Evolutionary conservation across 805 yeast genomes (phyloP), one percentile per base, ranked within the genome.

Genomic region (Lachancea nothofagi): DNA sequence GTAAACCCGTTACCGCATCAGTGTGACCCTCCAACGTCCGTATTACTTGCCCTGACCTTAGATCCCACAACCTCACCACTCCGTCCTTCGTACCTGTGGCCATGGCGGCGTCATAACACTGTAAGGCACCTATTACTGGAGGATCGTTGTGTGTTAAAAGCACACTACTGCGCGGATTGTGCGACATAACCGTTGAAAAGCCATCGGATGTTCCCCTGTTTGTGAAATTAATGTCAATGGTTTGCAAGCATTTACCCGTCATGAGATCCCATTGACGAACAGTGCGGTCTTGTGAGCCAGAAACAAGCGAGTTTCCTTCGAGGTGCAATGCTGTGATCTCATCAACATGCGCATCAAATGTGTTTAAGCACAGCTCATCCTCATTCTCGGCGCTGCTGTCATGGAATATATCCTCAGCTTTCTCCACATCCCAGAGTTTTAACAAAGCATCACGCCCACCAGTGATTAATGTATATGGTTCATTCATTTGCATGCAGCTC

Each of bases 81-180:
- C 90, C 90, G 58, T 83, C 90, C 13, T 77, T 76, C 0, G 88
- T 78, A 36, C 90, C 93, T 0, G 87, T 76, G 0, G 90, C 90
- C 47, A 83, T 62, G 0, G 89, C 90, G 0, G 86, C 84, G 51
- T 80, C 86, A 51, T 69, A 77, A 43, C 83, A 77, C 56, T 83
- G 89, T 24, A 83, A 55, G 0, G 84, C 80, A 0, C 84, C 81
- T 31, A 82, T 73, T 43, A 75, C 73, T 2, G 77, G 75, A 21
- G 45, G 41, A 15, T 49, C 46, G 15, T 45, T 42, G 6, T 40
- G 24, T 28, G 44, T 28, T 7, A 46, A 27, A 3, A 38, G 34
- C 7, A 33, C 24, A 17, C 37, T 41, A 29, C 36, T 38, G 25
- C 35, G 36, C 5, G 42, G 42, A 20, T 31, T 40, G 31, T 54